A percentile compares a stretch with the other conserved stretches of the same genome.
Conservation (phyloP, 345 rosid species). For the Bruguiera gymnorhiza region DNA sequence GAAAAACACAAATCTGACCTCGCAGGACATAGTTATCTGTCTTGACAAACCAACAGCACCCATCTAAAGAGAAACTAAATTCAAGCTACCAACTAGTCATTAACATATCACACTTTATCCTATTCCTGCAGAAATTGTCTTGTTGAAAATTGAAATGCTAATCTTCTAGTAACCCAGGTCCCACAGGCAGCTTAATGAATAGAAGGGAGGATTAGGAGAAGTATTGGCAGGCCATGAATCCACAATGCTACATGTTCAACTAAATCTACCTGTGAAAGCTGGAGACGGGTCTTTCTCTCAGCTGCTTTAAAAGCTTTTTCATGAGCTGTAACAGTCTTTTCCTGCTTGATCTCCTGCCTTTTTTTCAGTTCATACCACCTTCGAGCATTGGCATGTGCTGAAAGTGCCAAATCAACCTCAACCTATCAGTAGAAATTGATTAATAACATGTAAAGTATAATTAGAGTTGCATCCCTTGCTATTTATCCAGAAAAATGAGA, state of each 20-base stretch:
- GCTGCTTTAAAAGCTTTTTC: slow-evolving; percentile 97
- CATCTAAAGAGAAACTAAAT: not conserved
- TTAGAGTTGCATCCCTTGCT: not conserved
- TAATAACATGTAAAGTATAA: not conserved
- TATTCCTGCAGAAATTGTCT: not conserved
- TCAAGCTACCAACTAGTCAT: slow-evolving; percentile 1
- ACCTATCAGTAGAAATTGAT: slow-evolving; percentile 43
- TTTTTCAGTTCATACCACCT: slow-evolving; percentile 95
- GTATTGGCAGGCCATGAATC: not conserved
- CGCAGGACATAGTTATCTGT: too few species aligned
- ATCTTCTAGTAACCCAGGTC: not conserved
- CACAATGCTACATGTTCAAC: slow-evolving; percentile 1
- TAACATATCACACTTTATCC: not conserved
- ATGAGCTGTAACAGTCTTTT: slow-evolving; percentile 88
- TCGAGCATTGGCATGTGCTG: slow-evolving; percentile 94
- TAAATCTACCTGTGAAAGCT: slow-evolving; percentile 75
- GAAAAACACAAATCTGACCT: too few species aligned
- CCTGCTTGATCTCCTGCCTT: slow-evolving; percentile 91
- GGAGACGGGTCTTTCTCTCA: slow-evolving; percentile 88
- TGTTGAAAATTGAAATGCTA: not conserved
- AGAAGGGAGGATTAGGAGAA: slow-evolving; percentile 1
- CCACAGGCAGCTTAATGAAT: not conserved
- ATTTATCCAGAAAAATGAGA: too few species aligned
- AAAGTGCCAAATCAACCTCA: slow-evolving; percentile 92
- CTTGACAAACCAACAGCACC: too few species aligned